Conservation (phyloP, 371 early-diverging fungal genomes). For the Parasitella parasitica region DNA sequence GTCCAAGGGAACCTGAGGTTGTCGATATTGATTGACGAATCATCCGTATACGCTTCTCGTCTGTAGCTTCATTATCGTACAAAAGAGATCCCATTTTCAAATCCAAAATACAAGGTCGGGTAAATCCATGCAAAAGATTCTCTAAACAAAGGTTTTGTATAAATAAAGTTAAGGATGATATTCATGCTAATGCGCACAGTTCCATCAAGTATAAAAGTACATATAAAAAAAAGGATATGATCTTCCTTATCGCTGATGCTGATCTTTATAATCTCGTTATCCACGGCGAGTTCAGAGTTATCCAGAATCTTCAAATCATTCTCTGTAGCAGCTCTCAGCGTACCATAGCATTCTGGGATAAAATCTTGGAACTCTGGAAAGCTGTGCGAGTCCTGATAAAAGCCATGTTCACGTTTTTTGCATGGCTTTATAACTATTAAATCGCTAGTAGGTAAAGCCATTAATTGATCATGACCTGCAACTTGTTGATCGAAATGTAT, state of each 20-base stretch:
- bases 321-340: constrained; percentile 45
- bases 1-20: constrained; percentile 58
- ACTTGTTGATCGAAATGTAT: constrained; percentile 59
- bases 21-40: constrained; percentile 54
- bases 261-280: constrained; percentile 3
- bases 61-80: constrained; percentile 62
- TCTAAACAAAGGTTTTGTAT: constrained; percentile 68
- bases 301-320: constrained; percentile 28
- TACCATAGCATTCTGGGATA: constrained; percentile 73
- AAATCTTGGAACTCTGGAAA: constrained; percentile 60
- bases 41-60: constrained; percentile 63
- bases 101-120: constrained; percentile 73
- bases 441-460: constrained; percentile 46
- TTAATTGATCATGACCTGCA: constrained; percentile 67
- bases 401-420: constrained; percentile 51
- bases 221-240: constrained; percentile 49
- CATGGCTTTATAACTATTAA: constrained; percentile 70
- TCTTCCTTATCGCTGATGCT: constrained; percentile 2
- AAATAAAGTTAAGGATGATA: constrained; percentile 15
- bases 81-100: constrained; percentile 74
- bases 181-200: background rate
- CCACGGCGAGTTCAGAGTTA: constrained; percentile 1
- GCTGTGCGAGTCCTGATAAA: constrained; percentile 61
- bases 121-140: constrained; percentile 69
- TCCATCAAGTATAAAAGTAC: background rate